Evolutionary conservation across 768 basidiomycete genomes (phyloP).

Genomic region (Lentinula guzmanii): DNA sequence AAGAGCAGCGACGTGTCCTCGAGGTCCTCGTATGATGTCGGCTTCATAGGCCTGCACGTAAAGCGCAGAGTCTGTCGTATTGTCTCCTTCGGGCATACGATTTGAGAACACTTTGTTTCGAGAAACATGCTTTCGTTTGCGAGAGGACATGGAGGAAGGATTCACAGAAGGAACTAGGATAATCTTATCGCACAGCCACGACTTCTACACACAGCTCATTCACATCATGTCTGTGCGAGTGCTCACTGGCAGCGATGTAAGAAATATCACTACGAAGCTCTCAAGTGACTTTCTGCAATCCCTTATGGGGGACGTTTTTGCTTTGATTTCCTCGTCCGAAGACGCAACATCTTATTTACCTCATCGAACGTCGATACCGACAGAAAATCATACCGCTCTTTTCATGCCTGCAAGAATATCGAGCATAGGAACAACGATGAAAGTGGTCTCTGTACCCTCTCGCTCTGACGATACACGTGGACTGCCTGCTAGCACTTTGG

Average conservation of each 20-base stretch:
- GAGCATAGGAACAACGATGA: constrained; percentile 55
- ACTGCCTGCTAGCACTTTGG: constrained; percentile 69
- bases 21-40: constrained; percentile 53
- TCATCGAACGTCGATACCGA: constrained; percentile 52
- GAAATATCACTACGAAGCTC: constrained; percentile 38
- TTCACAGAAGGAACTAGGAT: not conserved
- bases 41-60: constrained; percentile 75
- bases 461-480: constrained; percentile 39
- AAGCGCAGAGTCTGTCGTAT: constrained; percentile 23
- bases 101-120: not conserved
- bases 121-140: not conserved
- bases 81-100: not conserved
- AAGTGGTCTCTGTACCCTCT: constrained; percentile 75
- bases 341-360: constrained; percentile 29
- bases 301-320: constrained; percentile 57
- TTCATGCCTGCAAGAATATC: constrained; percentile 80
- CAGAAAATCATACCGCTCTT: constrained; percentile 51
- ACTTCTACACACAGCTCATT: not conserved
- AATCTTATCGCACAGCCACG: not conserved
- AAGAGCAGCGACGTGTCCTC: constrained; percentile 32
- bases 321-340: constrained; percentile 29
- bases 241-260: constrained; percentile 57
- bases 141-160: not conserved
- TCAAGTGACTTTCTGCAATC: constrained; percentile 37
- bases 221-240: constrained; percentile 46